phyloP scores from a whole-genome alignment of 2,329 filamentous ascomycete species.

The Aspergillus tubingensis region DNA sequence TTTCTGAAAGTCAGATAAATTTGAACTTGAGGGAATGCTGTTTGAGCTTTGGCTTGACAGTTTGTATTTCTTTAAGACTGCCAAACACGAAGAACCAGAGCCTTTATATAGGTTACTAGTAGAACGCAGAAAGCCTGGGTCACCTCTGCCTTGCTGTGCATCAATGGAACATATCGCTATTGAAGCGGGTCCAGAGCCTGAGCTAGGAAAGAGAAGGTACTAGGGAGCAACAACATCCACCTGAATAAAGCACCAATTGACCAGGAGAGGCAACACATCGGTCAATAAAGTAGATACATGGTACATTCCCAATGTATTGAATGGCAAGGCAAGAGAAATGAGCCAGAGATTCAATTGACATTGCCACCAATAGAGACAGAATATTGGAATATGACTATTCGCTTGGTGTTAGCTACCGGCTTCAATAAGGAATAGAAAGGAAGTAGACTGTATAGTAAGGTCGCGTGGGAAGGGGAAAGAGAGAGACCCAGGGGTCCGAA shows the following conservation, averaged over 20 bases:
- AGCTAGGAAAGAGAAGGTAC: neutral
- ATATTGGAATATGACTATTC: neutral
- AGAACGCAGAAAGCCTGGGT: neutral
- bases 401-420: neutral
- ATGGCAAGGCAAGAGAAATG: neutral
- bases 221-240: neutral
- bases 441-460: neutral
- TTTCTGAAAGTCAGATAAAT: conserved; percentile 10
- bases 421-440: neutral
- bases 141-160: neutral
- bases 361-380: neutral
- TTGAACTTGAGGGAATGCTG: conserved; percentile 14
- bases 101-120: neutral
- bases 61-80: too few relatives aligned
- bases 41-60: conserved; percentile 13
- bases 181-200: neutral
- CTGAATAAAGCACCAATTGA: neutral
- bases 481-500: neutral
- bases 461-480: neutral
- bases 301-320: neutral
- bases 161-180: neutral
- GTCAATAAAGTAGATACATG: neutral
- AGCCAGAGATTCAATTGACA: neutral
- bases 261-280: neutral
- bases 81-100: too few relatives aligned